phyloP scores from a whole-genome alignment of 2,329 filamentous ascomycete genomes.

The Hymenoscyphus fructigenus region DNA sequence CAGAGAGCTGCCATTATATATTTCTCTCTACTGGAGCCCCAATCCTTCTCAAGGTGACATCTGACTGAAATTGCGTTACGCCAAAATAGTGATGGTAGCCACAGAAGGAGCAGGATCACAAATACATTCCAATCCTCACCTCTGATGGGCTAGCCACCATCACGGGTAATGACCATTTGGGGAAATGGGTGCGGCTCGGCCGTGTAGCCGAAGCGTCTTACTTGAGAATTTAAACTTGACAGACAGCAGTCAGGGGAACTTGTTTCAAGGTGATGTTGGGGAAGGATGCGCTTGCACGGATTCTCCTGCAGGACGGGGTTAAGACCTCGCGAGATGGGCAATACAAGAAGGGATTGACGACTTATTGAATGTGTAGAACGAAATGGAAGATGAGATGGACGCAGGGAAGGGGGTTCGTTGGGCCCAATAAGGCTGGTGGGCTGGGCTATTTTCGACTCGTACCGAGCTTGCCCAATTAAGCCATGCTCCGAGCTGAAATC shows the following conservation, averaged over 20 bases:
- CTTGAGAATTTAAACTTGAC: neutral
- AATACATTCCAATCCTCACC: neutral
- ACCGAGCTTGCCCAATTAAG: neutral
- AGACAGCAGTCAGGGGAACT: neutral
- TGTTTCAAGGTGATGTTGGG: neutral
- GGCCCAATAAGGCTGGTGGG: neutral
- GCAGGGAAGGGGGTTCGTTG: neutral
- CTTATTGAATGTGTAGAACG: neutral
- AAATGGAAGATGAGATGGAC: neutral
- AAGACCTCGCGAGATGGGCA: neutral
- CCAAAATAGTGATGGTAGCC: neutral
- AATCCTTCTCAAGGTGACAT: neutral
- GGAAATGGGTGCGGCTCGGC: neutral
- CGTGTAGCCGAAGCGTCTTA: neutral
- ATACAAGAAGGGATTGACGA: neutral
- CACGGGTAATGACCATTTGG: neutral
- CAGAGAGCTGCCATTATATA: neutral
- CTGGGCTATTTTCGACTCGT: neutral
- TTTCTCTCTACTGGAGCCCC: neutral
- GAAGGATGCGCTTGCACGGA: neutral
- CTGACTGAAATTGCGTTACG: neutral
- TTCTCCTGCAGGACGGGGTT: neutral
- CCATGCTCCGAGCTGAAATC: neutral
- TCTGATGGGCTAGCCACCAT: neutral
- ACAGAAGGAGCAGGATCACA: conserved; percentile 3